phyloP scores from a whole-genome alignment of 495 filamentous ascomycete species.

The Neurospora terricola region DNA sequence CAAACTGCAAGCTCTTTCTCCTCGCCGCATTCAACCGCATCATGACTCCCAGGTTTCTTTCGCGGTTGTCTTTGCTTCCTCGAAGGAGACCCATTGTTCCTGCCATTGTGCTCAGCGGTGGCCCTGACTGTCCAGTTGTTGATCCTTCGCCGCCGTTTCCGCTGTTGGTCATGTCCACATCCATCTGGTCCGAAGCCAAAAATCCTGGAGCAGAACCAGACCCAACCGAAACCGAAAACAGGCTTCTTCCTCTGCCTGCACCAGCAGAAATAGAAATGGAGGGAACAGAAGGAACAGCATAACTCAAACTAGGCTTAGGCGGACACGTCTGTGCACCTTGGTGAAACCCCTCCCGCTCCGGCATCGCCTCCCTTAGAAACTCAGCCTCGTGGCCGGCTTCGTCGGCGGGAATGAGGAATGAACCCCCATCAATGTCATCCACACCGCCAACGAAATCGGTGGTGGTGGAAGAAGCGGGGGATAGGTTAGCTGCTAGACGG shows the following conservation, averaged over 20 bases:
- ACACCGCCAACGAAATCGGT: not conserved
- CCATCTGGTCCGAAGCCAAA: too few species aligned
- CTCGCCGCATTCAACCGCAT: slow-evolving; percentile 62
- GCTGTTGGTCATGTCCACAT: too few species aligned
- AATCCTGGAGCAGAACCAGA: not conserved
- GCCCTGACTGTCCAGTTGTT: too few species aligned
- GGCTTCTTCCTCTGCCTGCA: not conserved
- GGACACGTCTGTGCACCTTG: slow-evolving; percentile 45
- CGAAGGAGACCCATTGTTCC: slow-evolving; percentile 16
- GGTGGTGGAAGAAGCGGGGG: slow-evolving; percentile 21
- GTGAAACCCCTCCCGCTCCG: slow-evolving; percentile 36
- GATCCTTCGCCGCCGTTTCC: too few species aligned
- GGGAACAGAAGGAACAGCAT: not conserved
- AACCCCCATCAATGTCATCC: slow-evolving; percentile 1
- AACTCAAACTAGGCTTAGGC: slow-evolving; percentile 39
- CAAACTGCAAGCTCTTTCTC: slow-evolving; percentile 74
- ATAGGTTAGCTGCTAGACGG: slow-evolving; percentile 31
- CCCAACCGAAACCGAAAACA: not conserved
- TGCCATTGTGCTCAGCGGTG: not conserved
- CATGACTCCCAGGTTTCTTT: slow-evolving; percentile 43
- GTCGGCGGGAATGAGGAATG: not conserved
- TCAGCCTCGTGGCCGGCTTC: slow-evolving; percentile 8
- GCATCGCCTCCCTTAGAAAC: slow-evolving; percentile 37
- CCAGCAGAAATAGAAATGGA: too few species aligned
- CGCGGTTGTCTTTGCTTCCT: slow-evolving; percentile 1